Percentiles rank a stretch among this genome's conserved stretches.
Evolutionary conservation across 768 basidiomycete genomes (phyloP).

Genomic region (Tricholoma bakamatsutake): DNA sequence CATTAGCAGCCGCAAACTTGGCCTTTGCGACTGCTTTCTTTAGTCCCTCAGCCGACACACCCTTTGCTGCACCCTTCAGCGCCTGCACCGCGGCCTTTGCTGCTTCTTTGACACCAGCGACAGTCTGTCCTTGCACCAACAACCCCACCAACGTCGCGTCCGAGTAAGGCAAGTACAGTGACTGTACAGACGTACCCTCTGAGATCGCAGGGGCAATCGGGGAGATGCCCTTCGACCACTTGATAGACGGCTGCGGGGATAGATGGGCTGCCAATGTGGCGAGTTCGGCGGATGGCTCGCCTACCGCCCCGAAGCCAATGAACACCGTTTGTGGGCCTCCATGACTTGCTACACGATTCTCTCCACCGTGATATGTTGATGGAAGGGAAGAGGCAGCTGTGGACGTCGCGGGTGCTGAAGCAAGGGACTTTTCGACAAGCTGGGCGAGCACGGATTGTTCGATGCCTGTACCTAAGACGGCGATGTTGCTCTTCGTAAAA

Average conservation of each 20-base stretch:
- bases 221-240: conserved; percentile 78
- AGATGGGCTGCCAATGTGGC: conserved; percentile 77
- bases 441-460: conserved; percentile 60
- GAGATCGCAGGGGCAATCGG: conserved; percentile 59
- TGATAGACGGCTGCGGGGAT: conserved; percentile 73
- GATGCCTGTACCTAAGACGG: conserved; percentile 85
- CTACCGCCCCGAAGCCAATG: conserved; percentile 80
- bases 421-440: conserved; percentile 69
- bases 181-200: conserved; percentile 55
- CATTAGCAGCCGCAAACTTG: conserved; percentile 73
- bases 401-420: conserved; percentile 34
- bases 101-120: conserved; percentile 59
- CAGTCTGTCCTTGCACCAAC: conserved; percentile 63
- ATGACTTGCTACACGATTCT: conserved; percentile 65
- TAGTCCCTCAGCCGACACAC: conserved; percentile 61
- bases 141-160: conserved; percentile 88
- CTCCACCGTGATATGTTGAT: conserved; percentile 71
- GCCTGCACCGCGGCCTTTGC: conserved; percentile 63
- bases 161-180: conserved; percentile 83
- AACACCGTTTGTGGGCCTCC: conserved; percentile 71
- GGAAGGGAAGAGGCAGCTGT: conserved; percentile 22
- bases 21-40: conserved; percentile 83
- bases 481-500: conserved; percentile 76
- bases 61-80: conserved; percentile 46
- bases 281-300: conserved; percentile 60